Evolutionary conservation across 2,329 filamentous ascomycete species (phyloP), one percentile per base, ranked within the genome.

Genomic region (Botrytis cinerea): DNA sequence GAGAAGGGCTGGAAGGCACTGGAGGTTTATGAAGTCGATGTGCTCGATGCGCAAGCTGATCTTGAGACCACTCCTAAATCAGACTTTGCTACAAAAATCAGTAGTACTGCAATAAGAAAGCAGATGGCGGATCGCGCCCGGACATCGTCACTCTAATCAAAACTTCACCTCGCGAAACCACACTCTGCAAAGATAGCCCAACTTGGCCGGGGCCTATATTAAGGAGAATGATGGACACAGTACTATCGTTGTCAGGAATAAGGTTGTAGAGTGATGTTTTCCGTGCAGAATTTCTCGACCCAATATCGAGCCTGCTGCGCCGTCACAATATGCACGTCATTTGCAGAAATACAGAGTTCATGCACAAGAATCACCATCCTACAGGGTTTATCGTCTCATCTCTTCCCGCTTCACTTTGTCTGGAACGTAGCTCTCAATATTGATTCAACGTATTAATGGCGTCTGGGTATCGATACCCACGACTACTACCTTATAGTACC

Each of bases 1-100:
- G 92, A 93, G 78, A 91, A 91, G 74, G 93, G 92, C 2, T 98
- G 94, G 94, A 84, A 85, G 51, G 82, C 85, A 38, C 85, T 99
- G 57, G 90, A 94, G 40, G 88, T 97, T 0, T 97, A 94, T 78
- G 95, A 97, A 81, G 93, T 98, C 43, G 93, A 96, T 79, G 93
- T 98, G 22, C 86, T 99, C 25, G 92, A 95, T 82, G 87, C 90
- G 4, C 86, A 87, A 57, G 88, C 89, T 70, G 84, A 86, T 61
- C 82, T 84, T n/a, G 83, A 84, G 2, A 79, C 78, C 60, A 79
- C 66, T 63, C 82, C 78, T n/a, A 84, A 82, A 76, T 84, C 81
- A 20, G 87, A 88, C 76, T 97, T 97, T 82, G 89, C 91, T 40
- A 87, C 88, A 75, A 98, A 98, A 84, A 93, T 98, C 78, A 97